phyloP scores from a whole-genome alignment of 441 rosid species.

The Syzygium malaccense region DNA sequence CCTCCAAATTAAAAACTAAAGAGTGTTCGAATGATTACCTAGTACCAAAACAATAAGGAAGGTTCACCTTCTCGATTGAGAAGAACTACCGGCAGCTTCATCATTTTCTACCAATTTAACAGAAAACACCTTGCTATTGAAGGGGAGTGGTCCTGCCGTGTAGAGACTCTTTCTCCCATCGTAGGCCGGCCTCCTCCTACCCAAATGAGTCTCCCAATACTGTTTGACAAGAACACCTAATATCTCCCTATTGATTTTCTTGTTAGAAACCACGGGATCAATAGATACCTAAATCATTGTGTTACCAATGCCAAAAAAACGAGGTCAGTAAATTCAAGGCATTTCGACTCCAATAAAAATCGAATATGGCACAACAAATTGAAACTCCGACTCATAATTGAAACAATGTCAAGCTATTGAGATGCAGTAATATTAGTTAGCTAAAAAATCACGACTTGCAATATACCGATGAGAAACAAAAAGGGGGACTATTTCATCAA shows the following conservation, averaged over 20 bases:
- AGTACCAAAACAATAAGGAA: background rate
- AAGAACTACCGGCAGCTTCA: constrained; percentile 2
- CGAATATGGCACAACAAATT: background rate
- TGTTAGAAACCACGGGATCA: constrained; percentile 36
- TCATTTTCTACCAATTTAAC: constrained; percentile 24
- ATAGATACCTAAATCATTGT: constrained; percentile 10
- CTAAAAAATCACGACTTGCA: background rate
- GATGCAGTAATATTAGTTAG: background rate
- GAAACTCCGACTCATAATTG: background rate
- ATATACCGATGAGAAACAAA: background rate
- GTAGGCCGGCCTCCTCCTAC: constrained; percentile 35
- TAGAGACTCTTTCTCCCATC: constrained; percentile 67
- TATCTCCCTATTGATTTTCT: constrained; percentile 34
- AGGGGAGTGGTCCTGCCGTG: constrained; percentile 67
- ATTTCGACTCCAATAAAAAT: background rate
- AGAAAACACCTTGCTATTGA: constrained; percentile 46
- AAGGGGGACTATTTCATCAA: background rate
- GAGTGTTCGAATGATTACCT: no score
- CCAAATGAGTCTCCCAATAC: constrained; percentile 30
- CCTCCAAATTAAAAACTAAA: background rate
- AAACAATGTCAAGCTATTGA: background rate
- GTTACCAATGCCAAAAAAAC: background rate
- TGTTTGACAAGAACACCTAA: constrained; percentile 5
- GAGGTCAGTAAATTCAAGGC: background rate
- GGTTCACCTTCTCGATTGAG: constrained; percentile 21